These are phyloP conservation scores for Furcasterigmium sp. DNA, from an alignment of 2,329 filamentous ascomycete species.

Conservation along the genomic window DNA sequence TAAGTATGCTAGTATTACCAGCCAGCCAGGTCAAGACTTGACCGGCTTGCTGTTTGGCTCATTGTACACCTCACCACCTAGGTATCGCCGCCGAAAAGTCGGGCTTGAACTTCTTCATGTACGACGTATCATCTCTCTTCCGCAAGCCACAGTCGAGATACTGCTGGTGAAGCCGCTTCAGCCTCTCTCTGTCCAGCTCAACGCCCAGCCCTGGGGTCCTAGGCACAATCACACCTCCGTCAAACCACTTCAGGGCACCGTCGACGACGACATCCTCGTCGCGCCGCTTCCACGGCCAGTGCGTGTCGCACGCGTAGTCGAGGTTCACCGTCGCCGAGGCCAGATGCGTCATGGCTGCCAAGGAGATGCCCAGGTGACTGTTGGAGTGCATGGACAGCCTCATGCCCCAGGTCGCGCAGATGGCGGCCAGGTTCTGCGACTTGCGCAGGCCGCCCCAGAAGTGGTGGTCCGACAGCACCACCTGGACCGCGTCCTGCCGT, in stretches of 20 bases:
- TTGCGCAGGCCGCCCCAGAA: constrained; percentile 37
- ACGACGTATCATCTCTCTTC: constrained; percentile 30
- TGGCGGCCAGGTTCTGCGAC: constrained; percentile 30
- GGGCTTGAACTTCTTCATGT: constrained; percentile 28
- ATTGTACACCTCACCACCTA: constrained; percentile 17
- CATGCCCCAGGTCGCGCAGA: constrained; percentile 32
- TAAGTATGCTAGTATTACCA: too few species aligned
- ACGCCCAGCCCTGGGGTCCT: constrained; percentile 27
- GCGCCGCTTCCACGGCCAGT: constrained; percentile 38
- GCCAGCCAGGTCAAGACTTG: too few species aligned
- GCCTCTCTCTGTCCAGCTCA: constrained; percentile 28
- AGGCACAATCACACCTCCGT: constrained; percentile 29
- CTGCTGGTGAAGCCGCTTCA: constrained; percentile 28
- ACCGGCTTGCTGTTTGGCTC: not conserved
- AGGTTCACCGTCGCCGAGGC: constrained; percentile 33
- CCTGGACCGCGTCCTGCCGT: constrained; percentile 31
- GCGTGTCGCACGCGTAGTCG: constrained; percentile 37
- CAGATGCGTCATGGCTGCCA: constrained; percentile 37
- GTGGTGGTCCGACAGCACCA: constrained; percentile 34
- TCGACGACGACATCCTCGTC: constrained; percentile 34
- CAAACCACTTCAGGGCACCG: constrained; percentile 27
- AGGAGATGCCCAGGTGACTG: constrained; percentile 34
- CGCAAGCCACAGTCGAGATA: constrained; percentile 30
- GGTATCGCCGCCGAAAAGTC: constrained; percentile 26
- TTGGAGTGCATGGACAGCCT: constrained; percentile 37